Percentiles rank a stretch among this genome's conserved stretches.
These are phyloP conservation scores for Physocladia obscura DNA, from an alignment of 192 early-diverging fungal species.

Conservation along the genomic window DNA sequence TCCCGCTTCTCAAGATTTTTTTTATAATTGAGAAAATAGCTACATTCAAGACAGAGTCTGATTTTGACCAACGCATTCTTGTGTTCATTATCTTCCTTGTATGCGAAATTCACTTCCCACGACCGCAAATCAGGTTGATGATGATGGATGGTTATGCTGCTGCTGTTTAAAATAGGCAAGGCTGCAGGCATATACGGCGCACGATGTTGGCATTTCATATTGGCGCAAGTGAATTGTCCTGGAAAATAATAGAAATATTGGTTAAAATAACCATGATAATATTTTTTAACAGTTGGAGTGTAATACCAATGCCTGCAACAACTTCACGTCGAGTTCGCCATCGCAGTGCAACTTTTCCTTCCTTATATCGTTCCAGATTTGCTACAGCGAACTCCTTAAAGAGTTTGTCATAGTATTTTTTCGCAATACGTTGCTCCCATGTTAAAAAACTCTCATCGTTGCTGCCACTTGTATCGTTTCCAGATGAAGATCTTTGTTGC, in stretches of 20 bases:
- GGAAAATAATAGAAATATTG: background rate
- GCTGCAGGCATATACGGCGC: conserved; percentile 1
- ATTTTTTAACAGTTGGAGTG: background rate
- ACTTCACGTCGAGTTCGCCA: conserved; percentile 75
- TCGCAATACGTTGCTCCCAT: conserved; percentile 78
- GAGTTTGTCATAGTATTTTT: conserved; percentile 82
- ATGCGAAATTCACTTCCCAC: conserved; percentile 88
- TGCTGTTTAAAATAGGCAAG: background rate
- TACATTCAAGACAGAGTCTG: conserved; percentile 69
- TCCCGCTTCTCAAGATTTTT: conserved; percentile 54
- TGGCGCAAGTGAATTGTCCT: conserved; percentile 76
- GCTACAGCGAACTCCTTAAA: conserved; percentile 83
- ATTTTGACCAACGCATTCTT: conserved; percentile 85
- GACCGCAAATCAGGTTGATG: conserved; percentile 51
- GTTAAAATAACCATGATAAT: background rate
- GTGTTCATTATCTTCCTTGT: conserved; percentile 67
- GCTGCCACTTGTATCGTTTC: conserved; percentile 45
- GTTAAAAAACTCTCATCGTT: conserved; percentile 7
- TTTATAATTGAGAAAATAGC: conserved; percentile 72
- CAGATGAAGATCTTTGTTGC: conserved; percentile 60
- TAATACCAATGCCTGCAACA: conserved; percentile 65
- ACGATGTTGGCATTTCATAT: conserved; percentile 45
- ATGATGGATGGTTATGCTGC: background rate
- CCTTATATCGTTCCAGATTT: conserved; percentile 70
- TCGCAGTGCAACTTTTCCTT: conserved; percentile 67